A percentile compares a stretch with the other conserved stretches of the same genome.
Conservation (phyloP, 2,329 filamentous ascomycete genomes). For the Talaromyces sp. region DNA sequence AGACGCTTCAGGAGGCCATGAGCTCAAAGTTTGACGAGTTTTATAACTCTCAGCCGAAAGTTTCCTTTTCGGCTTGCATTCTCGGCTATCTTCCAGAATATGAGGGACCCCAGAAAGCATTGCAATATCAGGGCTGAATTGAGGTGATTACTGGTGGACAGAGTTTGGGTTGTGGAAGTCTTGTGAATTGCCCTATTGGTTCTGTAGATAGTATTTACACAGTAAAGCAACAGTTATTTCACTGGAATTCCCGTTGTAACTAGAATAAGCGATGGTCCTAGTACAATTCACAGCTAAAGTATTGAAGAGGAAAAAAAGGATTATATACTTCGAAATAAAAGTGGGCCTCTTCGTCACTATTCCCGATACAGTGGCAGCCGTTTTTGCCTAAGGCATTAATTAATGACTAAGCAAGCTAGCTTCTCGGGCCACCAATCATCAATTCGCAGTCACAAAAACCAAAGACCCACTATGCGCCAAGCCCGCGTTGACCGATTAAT, state of each 20-base stretch:
- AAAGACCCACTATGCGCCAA: slow-evolving; percentile 6
- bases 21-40: not conserved
- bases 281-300: not conserved
- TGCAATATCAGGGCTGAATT: no score
- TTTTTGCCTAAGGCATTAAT: not conserved
- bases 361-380: not conserved
- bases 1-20: not conserved
- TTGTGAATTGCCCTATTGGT: not conserved
- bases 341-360: not conserved
- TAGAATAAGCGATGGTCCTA: no score
- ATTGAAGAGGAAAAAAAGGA: not conserved
- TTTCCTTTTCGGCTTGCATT: not conserved
- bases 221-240: no score
- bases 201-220: not conserved
- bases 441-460: not conserved
- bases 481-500: slow-evolving; percentile 10
- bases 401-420: not conserved
- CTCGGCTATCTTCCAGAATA: not conserved
- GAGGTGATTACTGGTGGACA: no score
- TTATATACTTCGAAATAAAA: not conserved
- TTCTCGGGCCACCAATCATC: not conserved
- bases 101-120: no score
- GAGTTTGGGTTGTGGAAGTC: no score
- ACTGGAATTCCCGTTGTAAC: no score
- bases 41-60: not conserved